Conservation (phyloP, 202 grass and related monocot species). For the Eragrostis tef region DNA sequence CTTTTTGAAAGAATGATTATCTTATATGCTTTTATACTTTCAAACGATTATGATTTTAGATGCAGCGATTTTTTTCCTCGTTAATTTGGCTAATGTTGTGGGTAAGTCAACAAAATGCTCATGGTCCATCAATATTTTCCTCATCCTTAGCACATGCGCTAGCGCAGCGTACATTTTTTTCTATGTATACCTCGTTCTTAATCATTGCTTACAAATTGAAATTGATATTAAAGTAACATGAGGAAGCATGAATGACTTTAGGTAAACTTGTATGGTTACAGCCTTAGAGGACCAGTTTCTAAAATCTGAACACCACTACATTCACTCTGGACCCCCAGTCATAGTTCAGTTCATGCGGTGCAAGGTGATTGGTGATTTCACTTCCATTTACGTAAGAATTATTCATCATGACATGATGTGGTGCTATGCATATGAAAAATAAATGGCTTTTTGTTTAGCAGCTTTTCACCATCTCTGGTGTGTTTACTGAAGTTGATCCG, state of each 20-base stretch:
- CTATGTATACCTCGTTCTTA: neutral
- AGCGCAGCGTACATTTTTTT: neutral
- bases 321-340: neutral
- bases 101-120: neutral
- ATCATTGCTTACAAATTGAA: neutral
- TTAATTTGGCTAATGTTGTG: neutral
- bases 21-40: neutral
- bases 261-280: neutral
- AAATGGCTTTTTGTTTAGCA: neutral
- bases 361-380: neutral
- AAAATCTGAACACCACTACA: neutral
- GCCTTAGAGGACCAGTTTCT: neutral
- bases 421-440: neutral
- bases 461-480: neutral
- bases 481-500: constrained; percentile 2
- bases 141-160: neutral
- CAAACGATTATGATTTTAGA: neutral
- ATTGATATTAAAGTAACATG: neutral
- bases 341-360: neutral
- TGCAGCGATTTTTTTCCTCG: neutral
- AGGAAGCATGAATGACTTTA: constrained; percentile 5
- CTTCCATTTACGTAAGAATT: too few species aligned
- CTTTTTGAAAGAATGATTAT: neutral
- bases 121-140: neutral
- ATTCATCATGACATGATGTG: neutral